phyloP scores from a whole-genome alignment of 2,329 filamentous ascomycete species.

The Aspergillus sp. region DNA sequence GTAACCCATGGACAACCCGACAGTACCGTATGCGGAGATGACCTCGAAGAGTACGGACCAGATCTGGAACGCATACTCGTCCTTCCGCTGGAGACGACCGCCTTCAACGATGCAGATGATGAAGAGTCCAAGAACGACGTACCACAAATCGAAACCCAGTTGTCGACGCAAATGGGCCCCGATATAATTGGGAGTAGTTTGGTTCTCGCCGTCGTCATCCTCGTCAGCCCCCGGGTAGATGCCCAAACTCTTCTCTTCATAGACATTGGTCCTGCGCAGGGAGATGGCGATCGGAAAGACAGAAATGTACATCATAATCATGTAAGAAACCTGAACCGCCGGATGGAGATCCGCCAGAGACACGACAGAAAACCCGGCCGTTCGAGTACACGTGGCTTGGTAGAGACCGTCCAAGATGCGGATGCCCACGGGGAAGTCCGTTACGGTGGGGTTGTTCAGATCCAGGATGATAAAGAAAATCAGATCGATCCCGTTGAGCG shows the following conservation, averaged over 20 bases:
- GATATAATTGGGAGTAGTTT: conserved; percentile 72
- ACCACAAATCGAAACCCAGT: conserved; percentile 97
- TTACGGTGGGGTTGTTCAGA: background rate
- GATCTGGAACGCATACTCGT: conserved; percentile 61
- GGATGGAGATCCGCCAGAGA: conserved; percentile 76
- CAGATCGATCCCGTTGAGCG: conserved; percentile 77
- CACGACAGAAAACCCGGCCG: conserved; percentile 82
- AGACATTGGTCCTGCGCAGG: conserved; percentile 89
- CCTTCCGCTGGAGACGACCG: conserved; percentile 59
- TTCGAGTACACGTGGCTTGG: conserved; percentile 83
- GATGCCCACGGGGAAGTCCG: conserved; percentile 32
- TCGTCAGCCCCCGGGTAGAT: conserved; percentile 64
- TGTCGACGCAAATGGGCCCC: conserved; percentile 88
- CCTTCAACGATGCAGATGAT: conserved; percentile 89
- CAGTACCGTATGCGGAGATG: conserved; percentile 89
- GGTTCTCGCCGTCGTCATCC: conserved; percentile 46
- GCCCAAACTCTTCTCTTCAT: conserved; percentile 72
- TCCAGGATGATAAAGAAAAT: conserved; percentile 73
- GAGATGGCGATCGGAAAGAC: conserved; percentile 95
- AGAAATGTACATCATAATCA: conserved; percentile 99
- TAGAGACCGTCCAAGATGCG: conserved; percentile 82
- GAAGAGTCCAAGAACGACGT: conserved; percentile 89
- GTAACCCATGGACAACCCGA: conserved; percentile 86
- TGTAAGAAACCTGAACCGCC: conserved; percentile 88
- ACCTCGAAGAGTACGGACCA: conserved; percentile 78